These are phyloP conservation scores for Hypsizygus ulmarius DNA, from an alignment of 1,284 basidiomycete species.

Conservation along the genomic window DNA sequence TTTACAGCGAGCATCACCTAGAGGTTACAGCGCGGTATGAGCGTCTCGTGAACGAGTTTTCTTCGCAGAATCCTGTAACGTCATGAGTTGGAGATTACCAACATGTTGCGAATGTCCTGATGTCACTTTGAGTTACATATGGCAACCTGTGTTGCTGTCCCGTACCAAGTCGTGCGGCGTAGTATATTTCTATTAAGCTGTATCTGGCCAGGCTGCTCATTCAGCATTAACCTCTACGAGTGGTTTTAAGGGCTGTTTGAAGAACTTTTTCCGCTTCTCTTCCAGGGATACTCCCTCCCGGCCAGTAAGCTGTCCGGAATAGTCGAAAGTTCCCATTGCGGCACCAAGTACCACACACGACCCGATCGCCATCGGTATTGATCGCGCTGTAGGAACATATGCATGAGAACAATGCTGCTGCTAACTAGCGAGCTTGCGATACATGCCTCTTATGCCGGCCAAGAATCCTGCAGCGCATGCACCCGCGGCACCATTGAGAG, in stretches of 20 bases:
- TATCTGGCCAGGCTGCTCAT: constrained; percentile 9
- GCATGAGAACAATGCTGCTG: constrained; percentile 7
- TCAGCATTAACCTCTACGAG: constrained; percentile 28
- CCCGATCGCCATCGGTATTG: constrained; percentile 80
- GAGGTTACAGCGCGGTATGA: constrained; percentile 41
- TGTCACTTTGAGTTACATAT: constrained; percentile 1
- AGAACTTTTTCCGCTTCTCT: constrained; percentile 68
- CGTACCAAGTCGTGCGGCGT: no score
- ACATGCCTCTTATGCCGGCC: constrained; percentile 79
- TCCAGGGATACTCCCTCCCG: constrained; percentile 43
- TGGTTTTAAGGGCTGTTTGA: constrained; percentile 53
- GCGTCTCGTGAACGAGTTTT: constrained; percentile 10
- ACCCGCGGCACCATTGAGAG: constrained; percentile 82
- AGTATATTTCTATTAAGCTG: not conserved
- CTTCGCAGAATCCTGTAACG: no score
- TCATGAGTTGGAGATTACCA: no score
- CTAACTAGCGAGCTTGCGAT: constrained; percentile 6
- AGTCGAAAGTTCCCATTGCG: constrained; percentile 82
- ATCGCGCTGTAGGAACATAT: constrained; percentile 58
- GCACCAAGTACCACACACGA: constrained; percentile 81
- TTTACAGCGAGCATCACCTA: constrained; percentile 46
- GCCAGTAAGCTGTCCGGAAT: constrained; percentile 66
- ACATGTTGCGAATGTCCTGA: not conserved
- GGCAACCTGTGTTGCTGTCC: no score
- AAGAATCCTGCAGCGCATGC: constrained; percentile 94